Evolutionary conservation across 495 filamentous ascomycete species (phyloP).

Genomic region (Penicillium ucsense): DNA sequence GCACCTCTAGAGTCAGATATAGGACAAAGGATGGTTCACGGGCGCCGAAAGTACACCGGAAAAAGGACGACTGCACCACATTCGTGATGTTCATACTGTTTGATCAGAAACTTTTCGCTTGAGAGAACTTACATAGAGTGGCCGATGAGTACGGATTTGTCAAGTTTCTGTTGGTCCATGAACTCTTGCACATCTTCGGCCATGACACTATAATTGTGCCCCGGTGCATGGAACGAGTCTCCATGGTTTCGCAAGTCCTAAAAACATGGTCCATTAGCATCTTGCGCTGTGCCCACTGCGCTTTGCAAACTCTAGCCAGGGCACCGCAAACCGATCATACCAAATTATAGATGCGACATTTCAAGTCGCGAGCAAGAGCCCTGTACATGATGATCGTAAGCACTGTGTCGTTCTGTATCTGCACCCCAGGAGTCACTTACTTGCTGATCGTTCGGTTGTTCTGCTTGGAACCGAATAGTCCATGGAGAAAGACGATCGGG

Average conservation of each 20-base stretch:
- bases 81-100: too few species aligned
- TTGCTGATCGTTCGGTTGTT: slow-evolving; percentile 95
- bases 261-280: neutral
- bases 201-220: slow-evolving; percentile 79
- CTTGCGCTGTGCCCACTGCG: neutral
- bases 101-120: neutral
- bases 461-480: slow-evolving; percentile 90
- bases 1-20: too few species aligned
- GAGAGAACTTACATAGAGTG: slow-evolving; percentile 72
- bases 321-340: slow-evolving; percentile 36
- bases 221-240: slow-evolving; percentile 65
- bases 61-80: too few species aligned
- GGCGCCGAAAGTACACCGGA: too few species aligned
- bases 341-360: slow-evolving; percentile 72
- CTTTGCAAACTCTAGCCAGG: neutral
- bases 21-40: too few species aligned
- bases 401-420: neutral
- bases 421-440: slow-evolving; percentile 43
- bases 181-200: slow-evolving; percentile 81
- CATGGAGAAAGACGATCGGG: slow-evolving; percentile 85
- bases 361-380: slow-evolving; percentile 71
- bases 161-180: slow-evolving; percentile 61
- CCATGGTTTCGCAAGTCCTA: slow-evolving; percentile 95
- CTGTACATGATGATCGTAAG: slow-evolving; percentile 33
- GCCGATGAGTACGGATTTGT: slow-evolving; percentile 68